Conservation (phyloP, 2,329 filamentous ascomycete species). For the Calonectria pseudoreteaudii region DNA sequence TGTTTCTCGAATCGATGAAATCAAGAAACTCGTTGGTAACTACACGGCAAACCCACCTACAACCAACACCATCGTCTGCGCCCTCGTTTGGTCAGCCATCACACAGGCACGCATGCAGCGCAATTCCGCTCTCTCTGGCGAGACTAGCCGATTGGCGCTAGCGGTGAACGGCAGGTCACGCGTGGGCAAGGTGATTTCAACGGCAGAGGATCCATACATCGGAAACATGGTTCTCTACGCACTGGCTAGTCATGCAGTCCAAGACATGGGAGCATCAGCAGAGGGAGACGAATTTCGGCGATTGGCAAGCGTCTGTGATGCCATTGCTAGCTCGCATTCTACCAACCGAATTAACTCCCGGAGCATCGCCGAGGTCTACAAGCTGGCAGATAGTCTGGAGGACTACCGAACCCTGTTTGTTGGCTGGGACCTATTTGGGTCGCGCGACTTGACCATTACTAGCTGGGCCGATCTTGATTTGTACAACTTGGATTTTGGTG, state of each 20-base stretch:
- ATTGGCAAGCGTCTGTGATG: neutral
- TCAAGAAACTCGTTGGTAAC: neutral
- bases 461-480: slow-evolving; percentile 24
- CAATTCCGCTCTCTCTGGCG: neutral
- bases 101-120: slow-evolving; percentile 11
- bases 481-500: slow-evolving; percentile 14
- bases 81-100: slow-evolving; percentile 15
- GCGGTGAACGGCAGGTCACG: slow-evolving; percentile 22
- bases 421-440: slow-evolving; percentile 21
- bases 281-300: neutral
- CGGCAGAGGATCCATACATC: slow-evolving; percentile 7
- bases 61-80: slow-evolving; percentile 19
- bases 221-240: slow-evolving; percentile 20
- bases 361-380: slow-evolving; percentile 21
- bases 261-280: neutral
- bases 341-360: neutral
- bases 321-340: slow-evolving; percentile 6
- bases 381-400: neutral
- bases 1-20: neutral
- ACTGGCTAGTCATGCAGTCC: neutral
- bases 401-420: slow-evolving; percentile 22
- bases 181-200: neutral
- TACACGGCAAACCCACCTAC: neutral
- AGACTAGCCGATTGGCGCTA: slow-evolving; percentile 13
- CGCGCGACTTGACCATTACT: slow-evolving; percentile 18